Conservation (phyloP, 306 rosid species). For the Arachis stenosperma region DNA sequence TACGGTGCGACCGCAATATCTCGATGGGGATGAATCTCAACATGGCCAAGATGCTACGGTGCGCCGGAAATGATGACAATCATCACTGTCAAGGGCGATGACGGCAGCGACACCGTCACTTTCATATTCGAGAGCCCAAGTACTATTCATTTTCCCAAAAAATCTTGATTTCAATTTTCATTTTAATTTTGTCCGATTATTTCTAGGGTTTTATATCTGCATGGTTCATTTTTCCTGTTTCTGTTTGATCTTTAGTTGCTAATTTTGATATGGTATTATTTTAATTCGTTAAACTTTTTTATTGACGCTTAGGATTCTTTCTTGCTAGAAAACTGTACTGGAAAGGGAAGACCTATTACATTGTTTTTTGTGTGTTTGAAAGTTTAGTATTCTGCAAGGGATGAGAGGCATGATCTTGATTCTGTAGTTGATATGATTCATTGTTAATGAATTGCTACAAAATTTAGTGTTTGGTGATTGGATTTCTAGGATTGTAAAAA, state of each 20-base stretch:
- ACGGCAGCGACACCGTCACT: too few species aligned
- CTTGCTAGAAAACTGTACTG: neutral
- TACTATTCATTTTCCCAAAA: too few species aligned
- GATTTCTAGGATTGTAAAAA: neutral
- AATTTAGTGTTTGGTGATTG: too few species aligned
- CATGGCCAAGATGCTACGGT: conserved; percentile 88
- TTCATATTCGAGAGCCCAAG: too few species aligned
- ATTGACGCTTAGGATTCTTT: neutral
- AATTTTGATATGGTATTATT: neutral
- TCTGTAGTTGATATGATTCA: neutral
- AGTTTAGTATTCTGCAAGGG: neutral
- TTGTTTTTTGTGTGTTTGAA: neutral
- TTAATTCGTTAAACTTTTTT: neutral
- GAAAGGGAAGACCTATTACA: neutral
- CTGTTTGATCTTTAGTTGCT: neutral
- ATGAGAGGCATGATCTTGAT: neutral
- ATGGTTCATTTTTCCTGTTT: neutral
- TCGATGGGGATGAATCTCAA: conserved; percentile 92
- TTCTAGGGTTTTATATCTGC: neutral
- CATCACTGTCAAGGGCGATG: conserved; percentile 70
- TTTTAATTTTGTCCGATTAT: neutral
- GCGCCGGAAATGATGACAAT: conserved; percentile 45
- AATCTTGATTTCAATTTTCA: too few species aligned
- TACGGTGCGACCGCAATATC: conserved; percentile 82
- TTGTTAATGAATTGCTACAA: neutral